Evolutionary conservation across 169 alveolate species (phyloP).

Genomic region (Eimeria sp.): DNA sequence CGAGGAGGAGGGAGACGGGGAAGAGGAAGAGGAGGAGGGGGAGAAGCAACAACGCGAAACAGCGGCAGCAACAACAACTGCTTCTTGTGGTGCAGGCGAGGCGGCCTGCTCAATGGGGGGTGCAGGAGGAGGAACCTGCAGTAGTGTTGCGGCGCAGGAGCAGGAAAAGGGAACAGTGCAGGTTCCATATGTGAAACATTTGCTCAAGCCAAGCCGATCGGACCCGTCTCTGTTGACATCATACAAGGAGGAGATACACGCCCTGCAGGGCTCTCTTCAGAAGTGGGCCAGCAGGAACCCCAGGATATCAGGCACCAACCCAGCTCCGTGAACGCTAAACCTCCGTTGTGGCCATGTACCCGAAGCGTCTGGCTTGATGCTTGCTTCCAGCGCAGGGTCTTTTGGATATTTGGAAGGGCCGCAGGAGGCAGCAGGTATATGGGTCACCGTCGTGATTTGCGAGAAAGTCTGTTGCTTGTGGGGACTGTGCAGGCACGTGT

Average conservation of each 20-base stretch:
- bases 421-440: not conserved
- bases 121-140: constrained; percentile 44
- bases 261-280: constrained; percentile 83
- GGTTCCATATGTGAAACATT: constrained; percentile 80
- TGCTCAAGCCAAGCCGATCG: constrained; percentile 83
- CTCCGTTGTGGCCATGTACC: not conserved
- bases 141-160: constrained; percentile 47
- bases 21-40: constrained; percentile 56
- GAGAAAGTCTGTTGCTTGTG: not conserved
- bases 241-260: constrained; percentile 80
- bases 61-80: constrained; percentile 26
- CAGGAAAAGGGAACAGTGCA: constrained; percentile 76
- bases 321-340: not conserved
- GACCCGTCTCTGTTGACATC: constrained; percentile 85
- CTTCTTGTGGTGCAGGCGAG: constrained; percentile 5
- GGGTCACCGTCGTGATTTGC: not conserved
- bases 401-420: not conserved
- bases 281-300: constrained; percentile 37
- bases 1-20: constrained; percentile 82
- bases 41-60: constrained; percentile 47
- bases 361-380: not conserved
- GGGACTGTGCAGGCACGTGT: constrained; percentile 68
- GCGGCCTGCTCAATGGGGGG: constrained; percentile 53
- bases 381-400: not conserved
- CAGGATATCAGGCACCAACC: not conserved